Evolutionary conservation across 192 early-diverging fungal species (phyloP).

Genomic region (Globomyces pollinis-pini): DNA sequence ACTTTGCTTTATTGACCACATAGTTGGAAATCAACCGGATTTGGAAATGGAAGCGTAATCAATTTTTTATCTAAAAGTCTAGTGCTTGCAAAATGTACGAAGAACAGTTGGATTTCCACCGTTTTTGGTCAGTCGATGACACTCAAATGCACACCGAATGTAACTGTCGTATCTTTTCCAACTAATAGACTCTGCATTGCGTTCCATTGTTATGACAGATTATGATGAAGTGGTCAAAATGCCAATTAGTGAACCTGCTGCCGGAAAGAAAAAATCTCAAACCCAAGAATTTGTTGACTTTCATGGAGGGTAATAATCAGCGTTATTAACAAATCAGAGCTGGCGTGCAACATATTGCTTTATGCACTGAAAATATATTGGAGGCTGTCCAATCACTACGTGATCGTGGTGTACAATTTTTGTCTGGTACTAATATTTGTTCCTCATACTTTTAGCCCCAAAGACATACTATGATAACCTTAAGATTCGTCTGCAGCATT

Average conservation of each 20-base stretch:
- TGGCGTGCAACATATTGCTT: constrained; percentile 78
- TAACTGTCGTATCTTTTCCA: no score
- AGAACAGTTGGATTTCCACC: constrained; percentile 87
- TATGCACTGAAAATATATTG: constrained; percentile 84
- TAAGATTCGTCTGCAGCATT: constrained; percentile 59
- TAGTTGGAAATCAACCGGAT: constrained; percentile 93
- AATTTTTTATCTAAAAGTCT: no score
- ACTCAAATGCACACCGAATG: constrained; percentile 91
- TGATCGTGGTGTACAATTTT: constrained; percentile 83
- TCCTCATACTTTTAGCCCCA: no score
- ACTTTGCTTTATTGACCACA: constrained; percentile 79
- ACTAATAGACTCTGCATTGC: constrained; percentile 85
- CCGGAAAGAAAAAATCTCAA: constrained; percentile 89
- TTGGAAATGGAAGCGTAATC: constrained; percentile 74
- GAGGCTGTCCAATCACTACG: constrained; percentile 69
- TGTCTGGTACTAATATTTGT: no score
- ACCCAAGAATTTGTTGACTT: constrained; percentile 88
- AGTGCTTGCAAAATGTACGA: constrained; percentile 85
- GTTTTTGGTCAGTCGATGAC: constrained; percentile 99
- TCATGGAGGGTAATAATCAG: constrained; percentile 61
- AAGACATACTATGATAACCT: constrained; percentile 82
- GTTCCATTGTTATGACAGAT: constrained; percentile 94
- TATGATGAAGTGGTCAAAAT: constrained; percentile 87
- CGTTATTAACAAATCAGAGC: neutral
- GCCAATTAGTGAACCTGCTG: constrained; percentile 96